Evolutionary conservation across 768 basidiomycete genomes (phyloP).

Genomic region (Hysterangium stoloniferum): DNA sequence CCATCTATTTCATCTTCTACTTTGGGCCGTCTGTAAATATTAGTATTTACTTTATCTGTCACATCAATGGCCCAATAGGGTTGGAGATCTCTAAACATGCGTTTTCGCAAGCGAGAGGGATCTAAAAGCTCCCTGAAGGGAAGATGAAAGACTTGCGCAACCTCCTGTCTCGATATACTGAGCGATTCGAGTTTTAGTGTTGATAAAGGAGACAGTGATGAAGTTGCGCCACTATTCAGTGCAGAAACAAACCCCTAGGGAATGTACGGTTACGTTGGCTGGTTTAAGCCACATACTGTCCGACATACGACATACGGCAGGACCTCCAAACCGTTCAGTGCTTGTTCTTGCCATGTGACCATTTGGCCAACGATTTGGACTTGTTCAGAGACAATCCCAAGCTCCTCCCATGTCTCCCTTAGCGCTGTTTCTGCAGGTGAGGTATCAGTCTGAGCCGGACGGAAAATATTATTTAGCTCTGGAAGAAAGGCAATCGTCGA

Average conservation of each 20-base stretch:
- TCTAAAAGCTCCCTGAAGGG: slow-evolving; percentile 47
- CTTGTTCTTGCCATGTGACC: slow-evolving; percentile 50
- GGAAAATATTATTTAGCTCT: slow-evolving; percentile 1
- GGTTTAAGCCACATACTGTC: slow-evolving; percentile 10
- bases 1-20: slow-evolving; percentile 35
- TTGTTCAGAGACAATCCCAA: slow-evolving; percentile 51
- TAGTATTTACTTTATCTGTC: neutral
- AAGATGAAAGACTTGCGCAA: slow-evolving; percentile 64
- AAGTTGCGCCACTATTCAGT: neutral
- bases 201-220: slow-evolving; percentile 35
- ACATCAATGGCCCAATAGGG: slow-evolving; percentile 29
- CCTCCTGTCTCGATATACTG: slow-evolving; percentile 49
- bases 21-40: slow-evolving; percentile 13
- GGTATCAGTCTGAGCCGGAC: slow-evolving; percentile 37
- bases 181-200: slow-evolving; percentile 50
- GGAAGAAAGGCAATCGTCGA: slow-evolving; percentile 8
- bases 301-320: slow-evolving; percentile 65
- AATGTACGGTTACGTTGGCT: slow-evolving; percentile 1
- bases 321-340: slow-evolving; percentile 51
- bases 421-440: slow-evolving; percentile 53
- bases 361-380: slow-evolving; percentile 62
- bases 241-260: neutral
- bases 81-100: slow-evolving; percentile 45
- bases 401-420: slow-evolving; percentile 68
- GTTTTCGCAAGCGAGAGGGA: slow-evolving; percentile 38